Evolutionary conservation across 106 monocot species (phyloP).

Genomic region (Dendrobium nobile): DNA sequence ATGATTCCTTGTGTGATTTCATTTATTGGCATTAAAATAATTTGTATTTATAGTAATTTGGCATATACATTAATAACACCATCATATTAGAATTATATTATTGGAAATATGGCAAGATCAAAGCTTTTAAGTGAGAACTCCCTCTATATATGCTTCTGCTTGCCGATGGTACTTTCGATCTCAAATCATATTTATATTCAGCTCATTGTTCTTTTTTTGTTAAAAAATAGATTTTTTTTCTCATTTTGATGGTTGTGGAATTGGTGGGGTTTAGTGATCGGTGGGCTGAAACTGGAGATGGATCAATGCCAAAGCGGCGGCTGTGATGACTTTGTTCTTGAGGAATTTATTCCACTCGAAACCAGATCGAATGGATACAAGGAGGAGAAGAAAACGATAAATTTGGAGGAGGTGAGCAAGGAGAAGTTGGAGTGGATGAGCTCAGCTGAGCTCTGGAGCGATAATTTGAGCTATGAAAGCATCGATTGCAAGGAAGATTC

Average conservation of each 20-base stretch:
- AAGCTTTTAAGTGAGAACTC: slow-evolving; percentile 17
- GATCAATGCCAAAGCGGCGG: slow-evolving; percentile 24
- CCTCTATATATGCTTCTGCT: slow-evolving; percentile 19
- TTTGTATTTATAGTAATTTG: too few species aligned
- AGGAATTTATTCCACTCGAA: slow-evolving; percentile 49
- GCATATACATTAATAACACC: too few species aligned
- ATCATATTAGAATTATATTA: too few species aligned
- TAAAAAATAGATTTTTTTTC: too few species aligned
- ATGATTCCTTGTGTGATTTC: too few species aligned
- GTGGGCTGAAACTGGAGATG: slow-evolving; percentile 41
- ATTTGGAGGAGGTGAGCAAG: slow-evolving; percentile 36
- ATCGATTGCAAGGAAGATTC: slow-evolving; percentile 1
- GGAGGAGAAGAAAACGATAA: slow-evolving; percentile 17
- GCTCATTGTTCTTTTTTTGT: neutral
- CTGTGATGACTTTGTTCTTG: slow-evolving; percentile 9
- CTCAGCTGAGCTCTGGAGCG: too few species aligned
- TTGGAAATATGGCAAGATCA: slow-evolving; percentile 6
- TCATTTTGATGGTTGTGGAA: too few species aligned
- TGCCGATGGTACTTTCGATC: slow-evolving; percentile 2
- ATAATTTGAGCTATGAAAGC: neutral
- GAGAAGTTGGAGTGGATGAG: slow-evolving; percentile 30
- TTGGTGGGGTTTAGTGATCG: slow-evolving; percentile 37
- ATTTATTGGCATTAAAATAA: too few species aligned
- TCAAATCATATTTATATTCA: neutral
- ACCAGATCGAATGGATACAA: slow-evolving; percentile 27